Evolutionary conservation across 2,329 filamentous ascomycete species (phyloP), one percentile per base, ranked within the genome.

Genomic region (Cercospora nicotianae): DNA sequence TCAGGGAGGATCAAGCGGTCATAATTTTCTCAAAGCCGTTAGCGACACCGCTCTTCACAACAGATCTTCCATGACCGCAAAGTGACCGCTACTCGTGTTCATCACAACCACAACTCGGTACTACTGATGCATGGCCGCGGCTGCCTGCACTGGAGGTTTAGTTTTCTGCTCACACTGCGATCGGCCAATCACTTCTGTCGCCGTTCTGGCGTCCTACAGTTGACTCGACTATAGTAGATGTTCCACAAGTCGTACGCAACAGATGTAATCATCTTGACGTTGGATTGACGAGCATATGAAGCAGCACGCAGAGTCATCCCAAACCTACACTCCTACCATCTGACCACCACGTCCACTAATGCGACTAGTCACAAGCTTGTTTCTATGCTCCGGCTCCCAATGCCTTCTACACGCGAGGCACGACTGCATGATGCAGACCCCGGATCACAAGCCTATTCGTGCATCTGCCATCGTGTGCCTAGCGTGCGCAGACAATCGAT

Each of bases 181-280:
- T 26, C 18, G 45, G 45, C 45, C 45, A 48, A 48, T 48, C 45
- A 48, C 45, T 48, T 48, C 45, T 20, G n/a, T 48, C 20, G 12
- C 45, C 45, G 45, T 5, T 48, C 20, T 20, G 45, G 20, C 45
- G 7, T 20, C 23, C n/a, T 48, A 10, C 45, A 23, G 18, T 48
- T 23, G 18, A 48, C 20, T 12, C 45, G 10, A 20, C 45, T 20
- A 23, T 48, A 20, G 18, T 48, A 26, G 20, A 30, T 8, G 12
- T 31, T 57, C 12, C 53, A 31, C 26, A 31, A 18, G 53, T 58
- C 53, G 45, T 42, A 28, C 28, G 30, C 45, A 18, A 57, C 10
- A 31, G 18, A 64, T 64, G 62, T 64, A 42, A 58, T 64, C 62
- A 64, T 64, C 30, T 64, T 64, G 62, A 64, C 62, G 62, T 64